These are phyloP conservation scores for Maudiozyma humilis DNA, from an alignment of 1,139 yeast genomes.

Conservation along the genomic window DNA sequence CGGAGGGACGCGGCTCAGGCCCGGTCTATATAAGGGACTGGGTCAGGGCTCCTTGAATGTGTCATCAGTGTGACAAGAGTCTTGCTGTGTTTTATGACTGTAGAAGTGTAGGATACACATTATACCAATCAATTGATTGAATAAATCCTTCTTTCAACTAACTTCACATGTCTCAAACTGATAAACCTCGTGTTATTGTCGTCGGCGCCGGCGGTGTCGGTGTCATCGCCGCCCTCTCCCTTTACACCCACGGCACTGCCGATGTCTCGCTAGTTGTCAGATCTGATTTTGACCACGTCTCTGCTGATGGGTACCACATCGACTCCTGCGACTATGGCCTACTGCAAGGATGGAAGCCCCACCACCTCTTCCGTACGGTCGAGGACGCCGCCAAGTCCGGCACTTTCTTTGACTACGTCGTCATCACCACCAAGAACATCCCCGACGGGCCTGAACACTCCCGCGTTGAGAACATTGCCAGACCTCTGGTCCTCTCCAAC, in stretches of 20 bases:
- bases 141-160: no score
- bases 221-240: conserved; percentile 45
- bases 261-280: conserved; percentile 46
- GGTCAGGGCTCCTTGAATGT: no score
- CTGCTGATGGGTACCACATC: conserved; percentile 39
- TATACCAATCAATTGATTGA: no score
- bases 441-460: conserved; percentile 41
- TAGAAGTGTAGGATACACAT: no score
- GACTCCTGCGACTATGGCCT: conserved; percentile 45
- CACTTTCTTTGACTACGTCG: conserved; percentile 43
- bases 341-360: conserved; percentile 43
- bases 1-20: no score
- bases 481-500: conserved; percentile 37
- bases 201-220: conserved; percentile 59
- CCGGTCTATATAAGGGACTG: no score
- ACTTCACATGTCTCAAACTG: background rate
- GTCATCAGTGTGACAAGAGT: no score
- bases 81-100: no score
- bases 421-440: conserved; percentile 49
- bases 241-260: conserved; percentile 31
- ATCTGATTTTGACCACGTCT: conserved; percentile 44
- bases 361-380: conserved; percentile 34
- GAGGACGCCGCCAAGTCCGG: conserved; percentile 37
- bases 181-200: conserved; percentile 28
- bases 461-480: conserved; percentile 40